phyloP scores from a whole-genome alignment of 1,284 basidiomycete genomes.

The Trametes polyzona region DNA sequence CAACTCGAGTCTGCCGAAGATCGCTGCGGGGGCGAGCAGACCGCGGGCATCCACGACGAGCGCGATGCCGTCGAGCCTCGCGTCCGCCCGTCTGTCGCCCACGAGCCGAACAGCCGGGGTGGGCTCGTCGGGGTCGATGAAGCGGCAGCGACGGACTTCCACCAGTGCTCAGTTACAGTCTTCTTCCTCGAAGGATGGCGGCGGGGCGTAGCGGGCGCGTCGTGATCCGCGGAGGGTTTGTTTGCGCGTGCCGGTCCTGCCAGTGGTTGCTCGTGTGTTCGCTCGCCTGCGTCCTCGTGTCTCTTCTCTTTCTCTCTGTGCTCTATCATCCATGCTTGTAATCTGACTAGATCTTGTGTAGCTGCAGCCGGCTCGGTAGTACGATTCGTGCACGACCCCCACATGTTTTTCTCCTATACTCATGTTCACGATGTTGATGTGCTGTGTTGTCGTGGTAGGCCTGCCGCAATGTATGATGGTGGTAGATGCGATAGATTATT shows the following conservation, averaged over 20 bases:
- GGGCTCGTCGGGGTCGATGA: conserved; percentile 55
- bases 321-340: conserved; percentile 30
- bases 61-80: conserved; percentile 47
- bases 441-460: conserved; percentile 1
- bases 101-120: conserved; percentile 37
- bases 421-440: conserved; percentile 3
- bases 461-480: conserved; percentile 32
- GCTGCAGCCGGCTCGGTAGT: conserved; percentile 24
- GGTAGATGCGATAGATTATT: conserved; percentile 35
- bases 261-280: conserved; percentile 3
- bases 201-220: conserved; percentile 35
- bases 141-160: conserved; percentile 79
- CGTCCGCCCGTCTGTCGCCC: conserved; percentile 42
- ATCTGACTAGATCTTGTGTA: conserved; percentile 32
- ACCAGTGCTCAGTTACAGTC: conserved; percentile 46
- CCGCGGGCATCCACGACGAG: conserved; percentile 68
- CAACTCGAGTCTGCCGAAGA: conserved; percentile 61
- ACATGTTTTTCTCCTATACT: conserved; percentile 24
- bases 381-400: conserved; percentile 24
- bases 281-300: conserved; percentile 13
- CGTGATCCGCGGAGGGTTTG: conserved; percentile 8
- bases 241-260: too few species aligned
- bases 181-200: conserved; percentile 39
- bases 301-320: conserved; percentile 18
- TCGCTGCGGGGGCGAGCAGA: conserved; percentile 68